Conservation (phyloP, 1,139 yeast species). For the Diutina scorzettiae region DNA sequence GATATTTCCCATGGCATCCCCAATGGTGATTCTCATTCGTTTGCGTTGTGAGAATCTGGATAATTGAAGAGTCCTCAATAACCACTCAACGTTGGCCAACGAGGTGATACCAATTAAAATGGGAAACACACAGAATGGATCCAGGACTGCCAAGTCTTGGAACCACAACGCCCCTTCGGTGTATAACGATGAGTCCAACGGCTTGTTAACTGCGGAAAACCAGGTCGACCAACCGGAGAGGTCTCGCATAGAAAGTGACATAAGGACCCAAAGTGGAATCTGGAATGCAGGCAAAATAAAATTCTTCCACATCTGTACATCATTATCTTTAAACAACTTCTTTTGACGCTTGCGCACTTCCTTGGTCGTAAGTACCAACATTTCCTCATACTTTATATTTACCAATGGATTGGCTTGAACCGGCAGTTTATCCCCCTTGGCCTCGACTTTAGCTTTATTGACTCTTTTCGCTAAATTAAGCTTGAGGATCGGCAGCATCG, state of each 20-base stretch:
- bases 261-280: conserved; percentile 77
- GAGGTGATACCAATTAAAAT: conserved; percentile 58
- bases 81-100: conserved; percentile 72
- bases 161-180: conserved; percentile 52
- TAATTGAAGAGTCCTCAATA: conserved; percentile 40
- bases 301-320: conserved; percentile 75
- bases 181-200: conserved; percentile 43
- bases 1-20: conserved; percentile 49
- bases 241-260: conserved; percentile 66
- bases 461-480: conserved; percentile 57
- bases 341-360: conserved; percentile 71
- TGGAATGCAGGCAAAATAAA: conserved; percentile 65
- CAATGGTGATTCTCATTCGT: conserved; percentile 43
- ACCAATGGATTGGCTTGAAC: conserved; percentile 20
- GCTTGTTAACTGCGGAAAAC: conserved; percentile 31
- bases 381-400: conserved; percentile 64
- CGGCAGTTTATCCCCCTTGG: conserved; percentile 10
- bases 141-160: conserved; percentile 45
- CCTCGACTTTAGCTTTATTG: conserved; percentile 21
- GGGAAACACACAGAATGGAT: conserved; percentile 58
- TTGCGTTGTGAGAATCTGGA: conserved; percentile 24
- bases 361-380: conserved; percentile 57
- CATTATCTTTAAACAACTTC: conserved; percentile 47
- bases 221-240: conserved; percentile 62
- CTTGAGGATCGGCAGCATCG: conserved; percentile 65